Conservation (phyloP, 345 rosid species). For the Syzygium aromaticum region DNA sequence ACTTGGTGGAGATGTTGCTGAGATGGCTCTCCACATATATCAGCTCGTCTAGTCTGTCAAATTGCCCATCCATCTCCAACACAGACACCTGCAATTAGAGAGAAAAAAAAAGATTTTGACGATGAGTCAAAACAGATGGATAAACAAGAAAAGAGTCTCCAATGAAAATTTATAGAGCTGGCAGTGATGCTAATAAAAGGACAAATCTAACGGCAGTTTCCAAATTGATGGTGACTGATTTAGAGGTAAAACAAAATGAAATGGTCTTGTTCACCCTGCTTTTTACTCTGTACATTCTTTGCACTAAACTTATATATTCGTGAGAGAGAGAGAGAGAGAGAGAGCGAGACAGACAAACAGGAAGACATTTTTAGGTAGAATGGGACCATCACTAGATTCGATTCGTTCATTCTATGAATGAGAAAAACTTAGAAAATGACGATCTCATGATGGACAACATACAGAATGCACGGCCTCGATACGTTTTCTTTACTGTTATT, state of each 20-base stretch:
- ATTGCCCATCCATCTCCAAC: conserved; percentile 96
- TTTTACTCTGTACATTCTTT: background rate
- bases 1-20: conserved; percentile 91
- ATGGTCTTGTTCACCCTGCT: background rate
- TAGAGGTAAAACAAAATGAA: background rate
- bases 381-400: background rate
- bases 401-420: background rate
- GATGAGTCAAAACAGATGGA: background rate
- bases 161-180: background rate
- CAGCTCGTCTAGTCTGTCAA: conserved; percentile 92
- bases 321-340: background rate
- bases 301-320: background rate
- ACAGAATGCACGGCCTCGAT: background rate
- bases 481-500: background rate
- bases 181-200: background rate
- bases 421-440: background rate
- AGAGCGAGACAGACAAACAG: background rate
- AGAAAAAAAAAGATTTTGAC: background rate
- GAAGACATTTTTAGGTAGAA: background rate
- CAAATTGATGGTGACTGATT: background rate
- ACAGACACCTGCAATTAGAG: conserved; percentile 50
- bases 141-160: background rate
- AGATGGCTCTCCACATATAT: conserved; percentile 94
- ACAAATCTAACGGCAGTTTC: background rate
- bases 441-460: background rate